Percentiles rank a stretch among this genome's conserved stretches.
Evolutionary conservation across 2,329 filamentous ascomycete genomes (phyloP).

Genomic region (Fusarium coicis): DNA sequence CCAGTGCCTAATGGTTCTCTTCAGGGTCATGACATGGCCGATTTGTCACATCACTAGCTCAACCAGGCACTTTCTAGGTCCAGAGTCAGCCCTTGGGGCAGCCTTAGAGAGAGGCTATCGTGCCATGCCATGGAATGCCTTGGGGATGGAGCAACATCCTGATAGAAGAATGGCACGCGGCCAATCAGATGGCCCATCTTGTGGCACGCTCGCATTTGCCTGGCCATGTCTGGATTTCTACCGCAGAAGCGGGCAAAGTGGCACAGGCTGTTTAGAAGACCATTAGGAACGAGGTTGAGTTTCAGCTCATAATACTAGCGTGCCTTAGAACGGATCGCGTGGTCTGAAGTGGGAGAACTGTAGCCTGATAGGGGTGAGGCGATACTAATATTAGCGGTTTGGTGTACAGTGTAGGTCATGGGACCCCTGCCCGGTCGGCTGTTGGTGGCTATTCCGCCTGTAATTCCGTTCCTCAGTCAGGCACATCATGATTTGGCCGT

Average conservation of each 20-base stretch:
- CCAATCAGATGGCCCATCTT: constrained; percentile 32
- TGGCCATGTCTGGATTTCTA: constrained; percentile 29
- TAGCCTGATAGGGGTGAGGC: constrained; percentile 6
- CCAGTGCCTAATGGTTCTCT: background rate
- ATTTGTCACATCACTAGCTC: background rate
- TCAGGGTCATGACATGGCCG: background rate
- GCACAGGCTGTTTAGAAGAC: constrained; percentile 13
- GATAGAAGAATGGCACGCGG: background rate
- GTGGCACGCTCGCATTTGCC: constrained; percentile 40
- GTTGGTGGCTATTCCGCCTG: background rate
- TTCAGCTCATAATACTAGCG: constrained; percentile 36
- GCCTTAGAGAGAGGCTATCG: constrained; percentile 10
- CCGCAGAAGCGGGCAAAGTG: constrained; percentile 33
- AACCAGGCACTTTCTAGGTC: constrained; percentile 18
- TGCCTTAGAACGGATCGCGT: constrained; percentile 7
- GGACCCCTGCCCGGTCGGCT: background rate
- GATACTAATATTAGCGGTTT: background rate
- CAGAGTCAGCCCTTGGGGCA: constrained; percentile 31
- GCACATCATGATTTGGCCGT: background rate
- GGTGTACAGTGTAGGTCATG: background rate
- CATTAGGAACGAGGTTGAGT: constrained; percentile 24
- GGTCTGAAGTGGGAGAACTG: constrained; percentile 10
- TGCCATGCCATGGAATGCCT: constrained; percentile 31
- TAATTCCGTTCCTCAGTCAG: background rate
- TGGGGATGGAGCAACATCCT: constrained; percentile 23